Percentiles rank a stretch among this genome's conserved stretches.
phyloP scores from a whole-genome alignment of 2,329 filamentous ascomycete species.

The Thielaviopsis populi region DNA sequence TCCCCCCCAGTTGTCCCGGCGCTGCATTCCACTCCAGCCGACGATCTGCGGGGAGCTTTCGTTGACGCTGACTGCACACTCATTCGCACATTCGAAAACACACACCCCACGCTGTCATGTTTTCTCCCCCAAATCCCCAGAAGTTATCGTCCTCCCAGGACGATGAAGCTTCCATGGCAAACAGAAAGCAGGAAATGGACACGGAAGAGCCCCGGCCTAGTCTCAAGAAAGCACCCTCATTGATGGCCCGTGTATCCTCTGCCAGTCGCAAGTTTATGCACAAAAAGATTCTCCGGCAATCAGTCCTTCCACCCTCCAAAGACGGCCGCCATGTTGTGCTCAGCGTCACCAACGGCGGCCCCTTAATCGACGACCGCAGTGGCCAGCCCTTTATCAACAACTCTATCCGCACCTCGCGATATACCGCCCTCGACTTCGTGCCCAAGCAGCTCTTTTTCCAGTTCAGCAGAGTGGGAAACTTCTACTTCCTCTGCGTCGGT shows the following conservation, averaged over 20 bases:
- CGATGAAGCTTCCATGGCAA: slow-evolving; percentile 13
- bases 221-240: background rate
- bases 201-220: background rate
- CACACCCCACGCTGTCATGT: background rate
- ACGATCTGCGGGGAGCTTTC: background rate
- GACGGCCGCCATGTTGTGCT: slow-evolving; percentile 46
- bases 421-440: slow-evolving; percentile 71
- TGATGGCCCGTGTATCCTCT: slow-evolving; percentile 1
- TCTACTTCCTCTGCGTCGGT: slow-evolving; percentile 72
- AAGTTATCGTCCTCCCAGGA: slow-evolving; percentile 16
- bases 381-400: slow-evolving; percentile 38
- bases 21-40: background rate
- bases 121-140: slow-evolving; percentile 8
- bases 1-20: background rate
- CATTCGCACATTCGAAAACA: background rate
- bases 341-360: slow-evolving; percentile 25
- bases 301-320: slow-evolving; percentile 54
- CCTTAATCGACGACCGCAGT: slow-evolving; percentile 36
- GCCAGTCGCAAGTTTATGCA: slow-evolving; percentile 22
- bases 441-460: slow-evolving; percentile 76
- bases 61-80: background rate
- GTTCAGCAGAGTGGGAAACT: slow-evolving; percentile 75
- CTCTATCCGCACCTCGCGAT: slow-evolving; percentile 67
- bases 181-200: slow-evolving; percentile 11
- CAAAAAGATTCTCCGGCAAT: slow-evolving; percentile 43